Evolutionary conservation across 257 asterid species (phyloP), one percentile per base, ranked within the genome.

Genomic region (Scutellaria minor): DNA sequence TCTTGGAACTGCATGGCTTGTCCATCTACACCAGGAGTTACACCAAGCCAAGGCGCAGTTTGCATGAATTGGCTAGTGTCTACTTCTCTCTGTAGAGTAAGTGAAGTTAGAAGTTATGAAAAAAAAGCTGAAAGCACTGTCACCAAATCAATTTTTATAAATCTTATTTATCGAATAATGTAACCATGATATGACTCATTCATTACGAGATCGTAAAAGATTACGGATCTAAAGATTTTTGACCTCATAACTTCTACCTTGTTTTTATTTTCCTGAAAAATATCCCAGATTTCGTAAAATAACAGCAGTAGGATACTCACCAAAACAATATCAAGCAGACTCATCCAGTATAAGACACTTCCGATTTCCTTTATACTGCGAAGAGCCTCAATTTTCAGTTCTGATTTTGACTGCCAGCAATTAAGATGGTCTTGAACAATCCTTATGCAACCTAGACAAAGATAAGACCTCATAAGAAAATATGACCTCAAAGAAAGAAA

Each of bases 21-120:
- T 60, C 99, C 99, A 53, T 95, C 98, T 15, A 84, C 81, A 79
- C 98, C 95, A 74, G 98, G 96, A 67, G 92, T 81, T 73, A 95
- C 79, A 53, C 99, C 99, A 75, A 95, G 79, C 99, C 99, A 95
- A 66, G 99, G 98, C 54, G 99, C 98, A 18, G 96, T 92, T 81
- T 88, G 98, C 97, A 92, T 80, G 86, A 92, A 95, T 76, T 92
- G 93, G 83, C 91, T 82, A n/a, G 98, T 92, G 77, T 92, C 98
- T n/a, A 83, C 85, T 86, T 95, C 97, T 81, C 96, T 95, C 99
- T 91, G 88, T 77, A 47, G 51, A 72, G 15, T 22, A 75, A 20
- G 55, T 13, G 70, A 79, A 71, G 64, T 24, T 47, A 46, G 6
- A 18, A 71, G 47, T 24, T 61, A 61, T 51, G 73, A 50, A 73